phyloP scores from a whole-genome alignment of 2,329 filamentous ascomycete species.

The Ascochyta viciae-villosae region DNA sequence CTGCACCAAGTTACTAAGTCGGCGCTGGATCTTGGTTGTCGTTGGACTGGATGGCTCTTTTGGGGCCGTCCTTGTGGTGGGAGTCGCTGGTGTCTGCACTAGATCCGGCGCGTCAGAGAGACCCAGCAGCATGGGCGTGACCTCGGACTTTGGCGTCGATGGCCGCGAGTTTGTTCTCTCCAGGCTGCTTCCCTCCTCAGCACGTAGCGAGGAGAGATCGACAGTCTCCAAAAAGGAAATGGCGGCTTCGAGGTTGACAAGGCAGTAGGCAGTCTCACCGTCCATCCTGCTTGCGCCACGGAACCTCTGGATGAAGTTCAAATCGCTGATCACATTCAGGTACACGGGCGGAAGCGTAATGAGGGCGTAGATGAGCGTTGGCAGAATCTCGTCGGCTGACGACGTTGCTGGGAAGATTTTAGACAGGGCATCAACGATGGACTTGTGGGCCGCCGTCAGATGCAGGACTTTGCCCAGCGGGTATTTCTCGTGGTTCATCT shows the following conservation, averaged over 20 bases:
- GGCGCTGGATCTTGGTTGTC: slow-evolving; percentile 68
- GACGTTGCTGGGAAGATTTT: slow-evolving; percentile 74
- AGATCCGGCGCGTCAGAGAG: slow-evolving; percentile 47
- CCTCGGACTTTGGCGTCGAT: slow-evolving; percentile 51
- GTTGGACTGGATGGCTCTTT: slow-evolving; percentile 45
- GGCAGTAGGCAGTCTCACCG: slow-evolving; percentile 92
- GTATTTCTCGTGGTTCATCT: slow-evolving; percentile 87
- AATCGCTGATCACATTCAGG: slow-evolving; percentile 89
- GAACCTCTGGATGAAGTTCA: slow-evolving; percentile 94
- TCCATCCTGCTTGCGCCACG: slow-evolving; percentile 85
- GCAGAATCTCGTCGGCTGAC: slow-evolving; percentile 95
- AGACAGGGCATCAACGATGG: slow-evolving; percentile 86
- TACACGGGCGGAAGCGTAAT: slow-evolving; percentile 88
- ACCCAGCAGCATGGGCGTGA: slow-evolving; percentile 51
- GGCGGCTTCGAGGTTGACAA: slow-evolving; percentile 94
- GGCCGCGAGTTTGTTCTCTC: slow-evolving; percentile 61
- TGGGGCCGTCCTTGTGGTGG: slow-evolving; percentile 28
- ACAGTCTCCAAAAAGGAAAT: slow-evolving; percentile 96
- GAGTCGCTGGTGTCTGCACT: slow-evolving; percentile 49
- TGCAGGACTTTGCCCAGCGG: slow-evolving; percentile 91
- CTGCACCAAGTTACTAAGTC: slow-evolving; percentile 85
- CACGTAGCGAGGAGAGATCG: slow-evolving; percentile 85
- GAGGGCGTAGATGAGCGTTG: slow-evolving; percentile 93
- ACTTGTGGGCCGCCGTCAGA: slow-evolving; percentile 87
- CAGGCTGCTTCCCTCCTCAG: slow-evolving; percentile 73